Percentiles rank a stretch among this genome's conserved stretches.
Evolutionary conservation across 225 moss, liverwort and hornwort genomes (phyloP).

Genomic region (Physcomitrium patens): DNA sequence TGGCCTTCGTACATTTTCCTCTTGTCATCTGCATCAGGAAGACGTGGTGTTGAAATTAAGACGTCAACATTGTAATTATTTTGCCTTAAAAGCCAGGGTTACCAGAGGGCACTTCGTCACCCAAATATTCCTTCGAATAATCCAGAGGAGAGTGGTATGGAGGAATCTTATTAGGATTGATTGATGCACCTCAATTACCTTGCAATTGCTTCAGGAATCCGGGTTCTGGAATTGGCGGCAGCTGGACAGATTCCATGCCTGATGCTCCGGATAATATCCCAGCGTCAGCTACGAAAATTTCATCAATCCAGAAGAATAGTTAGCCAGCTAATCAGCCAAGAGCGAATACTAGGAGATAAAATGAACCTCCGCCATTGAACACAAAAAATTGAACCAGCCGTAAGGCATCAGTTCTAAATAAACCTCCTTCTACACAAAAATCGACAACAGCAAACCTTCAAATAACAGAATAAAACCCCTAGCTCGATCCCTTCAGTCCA

Average conservation of each 20-base stretch:
- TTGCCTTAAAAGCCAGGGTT: no score
- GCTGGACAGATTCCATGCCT: constrained; percentile 71
- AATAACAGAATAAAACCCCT: neutral
- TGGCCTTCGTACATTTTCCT: constrained; percentile 77
- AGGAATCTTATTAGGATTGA: neutral
- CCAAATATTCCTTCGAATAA: neutral
- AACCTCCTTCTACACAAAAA: neutral
- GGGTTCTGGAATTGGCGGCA: constrained; percentile 72
- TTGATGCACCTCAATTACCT: constrained; percentile 43
- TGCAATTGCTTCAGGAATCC: constrained; percentile 62
- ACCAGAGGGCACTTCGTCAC: no score
- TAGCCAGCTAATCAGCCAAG: constrained; percentile 21
- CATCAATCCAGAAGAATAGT: neutral
- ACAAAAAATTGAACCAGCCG: no score
- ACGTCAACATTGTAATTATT: neutral
- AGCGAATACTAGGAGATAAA: neutral
- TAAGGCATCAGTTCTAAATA: no score
- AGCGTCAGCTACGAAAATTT: constrained; percentile 69
- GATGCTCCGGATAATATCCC: constrained; percentile 74
- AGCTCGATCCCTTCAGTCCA: neutral
- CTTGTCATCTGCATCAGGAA: constrained; percentile 60
- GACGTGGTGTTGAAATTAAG: neutral
- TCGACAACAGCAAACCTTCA: neutral
- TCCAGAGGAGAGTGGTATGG: neutral
- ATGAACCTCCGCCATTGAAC: no score